A percentile compares a stretch with the other conserved stretches of the same genome.
phyloP scores from a whole-genome alignment of 768 basidiomycete genomes.

The Mycena rebaudengoi region DNA sequence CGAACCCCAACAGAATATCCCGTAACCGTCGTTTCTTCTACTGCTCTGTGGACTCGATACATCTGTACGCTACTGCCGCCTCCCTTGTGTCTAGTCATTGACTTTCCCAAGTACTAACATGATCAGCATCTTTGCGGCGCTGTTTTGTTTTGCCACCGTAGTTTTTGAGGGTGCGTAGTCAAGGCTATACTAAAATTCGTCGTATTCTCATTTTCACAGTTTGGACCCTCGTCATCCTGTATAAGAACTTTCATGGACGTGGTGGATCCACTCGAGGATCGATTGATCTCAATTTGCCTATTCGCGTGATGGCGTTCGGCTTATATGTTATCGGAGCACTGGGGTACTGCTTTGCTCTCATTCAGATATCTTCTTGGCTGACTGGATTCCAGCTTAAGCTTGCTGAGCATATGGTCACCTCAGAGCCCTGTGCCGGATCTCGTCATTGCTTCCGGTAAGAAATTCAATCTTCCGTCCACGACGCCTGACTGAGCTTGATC shows the following conservation, averaged over 20 bases:
- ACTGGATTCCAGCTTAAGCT: constrained; percentile 44
- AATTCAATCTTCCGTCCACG: neutral
- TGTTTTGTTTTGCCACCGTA: constrained; percentile 48
- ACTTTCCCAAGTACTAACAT: constrained; percentile 46
- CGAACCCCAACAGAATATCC: constrained; percentile 45
- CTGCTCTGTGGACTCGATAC: constrained; percentile 50
- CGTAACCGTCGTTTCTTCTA: constrained; percentile 62
- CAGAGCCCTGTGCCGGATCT: constrained; percentile 57
- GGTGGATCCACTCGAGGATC: constrained; percentile 30
- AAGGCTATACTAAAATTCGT: neutral
- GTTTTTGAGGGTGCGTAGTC: constrained; percentile 48
- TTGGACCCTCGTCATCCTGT: constrained; percentile 51
- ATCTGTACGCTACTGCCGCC: constrained; percentile 42
- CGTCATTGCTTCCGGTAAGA: constrained; percentile 54
- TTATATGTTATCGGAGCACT: constrained; percentile 51
- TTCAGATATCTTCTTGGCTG: neutral
- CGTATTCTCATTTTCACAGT: constrained; percentile 33
- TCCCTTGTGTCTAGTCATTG: neutral
- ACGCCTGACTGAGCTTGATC: neutral
- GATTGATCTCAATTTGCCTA: constrained; percentile 53
- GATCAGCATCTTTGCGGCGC: constrained; percentile 48
- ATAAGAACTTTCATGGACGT: constrained; percentile 41
- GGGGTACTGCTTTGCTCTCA: constrained; percentile 39
- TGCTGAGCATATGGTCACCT: constrained; percentile 54
- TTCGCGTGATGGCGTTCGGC: constrained; percentile 56